These are phyloP conservation scores for Coemansia sp. DNA, from an alignment of 192 early-diverging fungal genomes.

Conservation along the genomic window DNA sequence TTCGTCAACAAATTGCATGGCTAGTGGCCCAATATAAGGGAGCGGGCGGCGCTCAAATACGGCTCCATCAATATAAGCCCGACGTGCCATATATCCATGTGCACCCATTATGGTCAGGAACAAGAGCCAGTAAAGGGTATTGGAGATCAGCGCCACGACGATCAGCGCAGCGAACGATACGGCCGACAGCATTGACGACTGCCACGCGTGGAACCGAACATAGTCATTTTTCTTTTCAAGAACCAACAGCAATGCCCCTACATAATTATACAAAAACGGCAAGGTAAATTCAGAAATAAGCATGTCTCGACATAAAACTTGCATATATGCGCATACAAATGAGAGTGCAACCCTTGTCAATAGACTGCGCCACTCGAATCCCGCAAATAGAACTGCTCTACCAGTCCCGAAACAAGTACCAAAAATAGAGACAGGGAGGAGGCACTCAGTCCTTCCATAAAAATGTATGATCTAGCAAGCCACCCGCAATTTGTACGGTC, in stretches of 20 bases:
- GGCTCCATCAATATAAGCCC: constrained; percentile 68
- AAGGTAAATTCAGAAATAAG: too few relatives aligned
- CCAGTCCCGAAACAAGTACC: background rate
- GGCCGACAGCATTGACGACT: constrained; percentile 46
- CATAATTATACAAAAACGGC: constrained; percentile 10
- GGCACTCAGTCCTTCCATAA: background rate
- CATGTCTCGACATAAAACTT: too few relatives aligned
- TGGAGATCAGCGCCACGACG: constrained; percentile 37
- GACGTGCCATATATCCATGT: constrained; percentile 49
- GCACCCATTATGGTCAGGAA: constrained; percentile 13
- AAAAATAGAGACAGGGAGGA: background rate
- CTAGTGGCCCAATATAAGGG: constrained; percentile 66
- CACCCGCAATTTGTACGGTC: constrained; percentile 4
- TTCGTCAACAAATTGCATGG: constrained; percentile 64
- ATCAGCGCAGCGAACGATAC: constrained; percentile 27
- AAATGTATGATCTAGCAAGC: background rate
- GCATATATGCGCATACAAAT: too few relatives aligned
- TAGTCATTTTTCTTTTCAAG: constrained; percentile 73
- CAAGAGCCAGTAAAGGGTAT: constrained; percentile 42
- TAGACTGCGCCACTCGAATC: background rate
- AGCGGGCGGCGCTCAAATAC: constrained; percentile 68
- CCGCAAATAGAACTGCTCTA: background rate
- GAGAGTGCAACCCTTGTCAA: too few relatives aligned
- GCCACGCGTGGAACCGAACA: constrained; percentile 57
- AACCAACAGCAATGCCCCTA: constrained; percentile 69